Base-by-base conservation (phyloP, 768 basidiomycete species). In the Austroboletus eburneus region DNA sequence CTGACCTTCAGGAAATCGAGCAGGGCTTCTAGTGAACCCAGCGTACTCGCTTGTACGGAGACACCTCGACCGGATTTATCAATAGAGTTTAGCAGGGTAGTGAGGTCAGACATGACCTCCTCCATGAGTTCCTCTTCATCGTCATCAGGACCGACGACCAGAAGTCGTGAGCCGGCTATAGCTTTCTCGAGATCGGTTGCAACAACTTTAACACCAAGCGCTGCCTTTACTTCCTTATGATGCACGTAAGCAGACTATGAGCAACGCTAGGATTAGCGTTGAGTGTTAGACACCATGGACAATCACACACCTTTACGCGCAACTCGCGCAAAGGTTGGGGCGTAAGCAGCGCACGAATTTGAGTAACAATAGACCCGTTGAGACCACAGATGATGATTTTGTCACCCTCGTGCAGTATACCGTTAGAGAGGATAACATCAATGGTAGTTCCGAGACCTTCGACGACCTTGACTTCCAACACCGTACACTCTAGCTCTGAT, bases 401-500 rank as follows among this genome's bases (percentile, higher is more conserved):
- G 67, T 98, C 96, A 12, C 93, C 84, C 68, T 99, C 96, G 43
- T 70, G 80, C 59, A 98, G 71, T 51, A 91, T 83, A 59, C 96
- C 96, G 59, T 99, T 99, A 13, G 91, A 92, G 47, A 98, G 74
- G 23, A 98, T 83, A 17, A 98, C 92, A 71, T 98, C 95, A 58
- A 98, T 91, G 0, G 96, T 98, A 23, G 94, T 98, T 24, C 96
- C 96, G 40, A 98, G 75, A 59, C 96, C 96, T 69, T 99, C 96
- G 56, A 98, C 82, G 51, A 97, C 90, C 76, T 99, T 99, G 65
- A 98, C 96, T 68, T 98, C 96, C 48, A 99, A 80, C 10, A 99
- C 91, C 6, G 96, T 99, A 67, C 95, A 97, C 70, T 97, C 93
- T 36, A 98, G 76, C 62, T 96, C 93, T 24, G 92, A 90, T 49